phyloP scores from a whole-genome alignment of 495 filamentous ascomycete species.

The Thozetella sp. region DNA sequence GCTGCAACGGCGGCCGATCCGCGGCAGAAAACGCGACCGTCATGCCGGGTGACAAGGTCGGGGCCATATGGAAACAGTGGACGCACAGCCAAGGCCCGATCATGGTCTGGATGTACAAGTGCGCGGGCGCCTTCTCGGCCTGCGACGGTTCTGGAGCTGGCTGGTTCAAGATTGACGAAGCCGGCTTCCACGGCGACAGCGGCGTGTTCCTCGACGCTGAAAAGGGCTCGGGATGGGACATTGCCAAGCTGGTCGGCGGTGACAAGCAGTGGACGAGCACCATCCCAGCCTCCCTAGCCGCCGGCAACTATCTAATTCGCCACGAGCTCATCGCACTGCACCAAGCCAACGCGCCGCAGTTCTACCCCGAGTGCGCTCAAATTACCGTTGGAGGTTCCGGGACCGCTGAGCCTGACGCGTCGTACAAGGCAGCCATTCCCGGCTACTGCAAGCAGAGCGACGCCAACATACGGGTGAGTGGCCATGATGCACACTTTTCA shows the following conservation, averaged over 20 bases:
- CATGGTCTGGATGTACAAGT: conserved; percentile 56
- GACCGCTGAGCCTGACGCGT: conserved; percentile 37
- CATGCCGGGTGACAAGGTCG: conserved; percentile 45
- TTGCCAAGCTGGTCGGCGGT: conserved; percentile 42
- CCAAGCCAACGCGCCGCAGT: conserved; percentile 61
- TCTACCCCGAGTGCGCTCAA: conserved; percentile 64
- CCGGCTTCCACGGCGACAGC: conserved; percentile 42
- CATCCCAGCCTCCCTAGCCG: conserved; percentile 48
- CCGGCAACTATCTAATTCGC: conserved; percentile 60
- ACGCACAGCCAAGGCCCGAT: conserved; percentile 59
- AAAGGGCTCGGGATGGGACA: conserved; percentile 24
- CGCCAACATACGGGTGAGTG: conserved; percentile 51
- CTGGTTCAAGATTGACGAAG: conserved; percentile 66
- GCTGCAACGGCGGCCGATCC: conserved; percentile 57
- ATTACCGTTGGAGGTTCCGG: conserved; percentile 53
- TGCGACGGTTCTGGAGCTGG: conserved; percentile 45
- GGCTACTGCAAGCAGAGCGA: conserved; percentile 51
- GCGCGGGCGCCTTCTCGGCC: conserved; percentile 43
- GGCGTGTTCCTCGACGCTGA: conserved; percentile 29
- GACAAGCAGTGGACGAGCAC: conserved; percentile 53
- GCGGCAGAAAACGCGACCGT: conserved; percentile 42
- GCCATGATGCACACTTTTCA: neutral
- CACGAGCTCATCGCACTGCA: conserved; percentile 63
- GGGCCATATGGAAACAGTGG: conserved; percentile 57
- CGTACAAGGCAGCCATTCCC: conserved; percentile 49